Base-by-base conservation (phyloP, 2,329 filamentous ascomycete genomes). In the Colletotrichum graminicola region DNA sequence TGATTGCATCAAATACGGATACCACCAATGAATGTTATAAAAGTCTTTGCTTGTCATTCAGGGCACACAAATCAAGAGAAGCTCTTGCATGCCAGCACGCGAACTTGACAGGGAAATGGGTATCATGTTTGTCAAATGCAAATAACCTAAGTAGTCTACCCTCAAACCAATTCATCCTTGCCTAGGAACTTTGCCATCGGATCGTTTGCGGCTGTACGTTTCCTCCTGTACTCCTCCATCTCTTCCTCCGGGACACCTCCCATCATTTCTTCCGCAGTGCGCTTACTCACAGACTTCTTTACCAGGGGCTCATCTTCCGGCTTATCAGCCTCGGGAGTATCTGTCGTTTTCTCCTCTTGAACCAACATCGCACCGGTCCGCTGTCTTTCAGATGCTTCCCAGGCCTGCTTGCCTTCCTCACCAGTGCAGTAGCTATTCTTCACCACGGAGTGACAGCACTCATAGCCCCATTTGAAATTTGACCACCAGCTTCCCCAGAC, bases 391-490 rank as follows among this genome's bases (percentile, higher is more conserved):
- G 93, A 91, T 67, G 93, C 92, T 76, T 95, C 91, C 81, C 93
- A 94, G 1, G 94, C 95, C 73, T 84, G 84, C 80, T 91, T 97
- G 45, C 96, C 96, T 70, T 93, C 93, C 72, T 96, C 94, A 34
- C 96, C 96, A 0, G 95, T 98, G 81, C 96, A 99, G 78, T 98
- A 99, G 77, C 94, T 97, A 82, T 99, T 98, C 83, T 97, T 98
- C 73, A 97, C 89, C 29, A 91, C 92, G 0, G 94, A 97, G 80
- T 97, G 94, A 84, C 96, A 99, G 81, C 96, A 99, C 29, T 93
- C 89, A 81, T 97, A 99, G 1, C 96, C 96, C 96, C 96, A 99
- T 81, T 92, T 89, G 83, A 98, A 98, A 78, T 94, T 91, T 64
- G 91, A 89, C 96, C 96, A 99, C 96, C 96, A 99, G 77, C 94